phyloP scores from a whole-genome alignment of 2,329 filamentous ascomycete genomes.

The Bisporella sp. region DNA sequence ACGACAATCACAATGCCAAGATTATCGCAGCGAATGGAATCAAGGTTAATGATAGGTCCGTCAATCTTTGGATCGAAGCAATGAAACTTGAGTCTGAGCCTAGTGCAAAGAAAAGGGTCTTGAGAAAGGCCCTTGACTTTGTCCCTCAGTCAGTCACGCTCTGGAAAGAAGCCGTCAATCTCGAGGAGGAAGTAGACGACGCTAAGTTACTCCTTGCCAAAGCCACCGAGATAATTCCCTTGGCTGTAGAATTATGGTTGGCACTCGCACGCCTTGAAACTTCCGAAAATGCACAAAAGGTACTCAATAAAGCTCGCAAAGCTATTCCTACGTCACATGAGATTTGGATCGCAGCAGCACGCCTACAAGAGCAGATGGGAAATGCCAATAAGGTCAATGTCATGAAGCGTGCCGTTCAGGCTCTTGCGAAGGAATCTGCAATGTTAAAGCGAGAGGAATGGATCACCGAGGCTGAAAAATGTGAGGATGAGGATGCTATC shows the following conservation, averaged over 20 bases:
- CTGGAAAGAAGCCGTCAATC: slow-evolving; percentile 97
- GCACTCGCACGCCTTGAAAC: slow-evolving; percentile 85
- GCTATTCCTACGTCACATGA: slow-evolving; percentile 89
- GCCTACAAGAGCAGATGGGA: slow-evolving; percentile 82
- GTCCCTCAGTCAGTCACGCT: slow-evolving; percentile 90
- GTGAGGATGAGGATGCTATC: slow-evolving; percentile 83
- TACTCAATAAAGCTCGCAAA: slow-evolving; percentile 91
- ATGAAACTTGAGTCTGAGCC: slow-evolving; percentile 84
- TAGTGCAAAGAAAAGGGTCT: slow-evolving; percentile 84
- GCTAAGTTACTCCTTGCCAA: slow-evolving; percentile 86
- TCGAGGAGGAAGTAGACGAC: slow-evolving; percentile 85
- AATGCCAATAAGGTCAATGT: slow-evolving; percentile 76
- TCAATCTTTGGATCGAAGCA: slow-evolving; percentile 88
- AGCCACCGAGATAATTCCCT: slow-evolving; percentile 88
- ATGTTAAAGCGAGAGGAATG: slow-evolving; percentile 98
- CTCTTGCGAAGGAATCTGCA: slow-evolving; percentile 81
- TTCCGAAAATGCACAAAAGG: slow-evolving; percentile 86
- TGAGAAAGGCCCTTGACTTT: slow-evolving; percentile 84
- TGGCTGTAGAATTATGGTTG: slow-evolving; percentile 92
- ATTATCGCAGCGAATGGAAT: slow-evolving; percentile 92
- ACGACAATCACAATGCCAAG: slow-evolving; percentile 88
- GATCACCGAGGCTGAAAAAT: slow-evolving; percentile 91
- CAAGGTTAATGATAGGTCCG: slow-evolving; percentile 81
- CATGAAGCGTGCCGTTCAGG: slow-evolving; percentile 89
- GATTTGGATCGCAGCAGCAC: slow-evolving; percentile 92